Base-by-base conservation (phyloP, 2,329 filamentous ascomycete species). In the Aspergillus spinulosporus region DNA sequence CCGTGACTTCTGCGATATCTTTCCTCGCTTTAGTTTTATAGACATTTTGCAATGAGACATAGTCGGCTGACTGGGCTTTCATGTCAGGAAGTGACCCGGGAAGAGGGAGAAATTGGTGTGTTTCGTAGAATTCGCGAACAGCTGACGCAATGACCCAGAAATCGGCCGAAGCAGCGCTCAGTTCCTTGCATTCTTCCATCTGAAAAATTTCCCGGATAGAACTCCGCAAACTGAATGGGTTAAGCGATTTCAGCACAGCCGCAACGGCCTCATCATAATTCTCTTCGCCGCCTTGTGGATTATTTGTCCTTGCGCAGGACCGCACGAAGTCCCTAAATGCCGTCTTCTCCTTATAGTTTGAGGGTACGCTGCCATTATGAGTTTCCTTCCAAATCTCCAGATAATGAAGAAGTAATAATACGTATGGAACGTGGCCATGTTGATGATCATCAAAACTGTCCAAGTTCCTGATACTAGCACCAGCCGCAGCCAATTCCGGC, bases 211-310 rank as follows among this genome's bases (percentile, higher is more conserved):
- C 86, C 60, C 83, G 85, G 40, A 96, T 82, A 2, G 86, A 83
- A 44, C 84, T 84, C 40, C 88, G 86, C 15, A 95, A 73, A 28
- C 82, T 83, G 45, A 88, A 85, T 14, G 80, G 77, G 43, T 88
- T 86, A 32, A 99, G 79, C n/a, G 88, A 89, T 73, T 96, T 96
- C 66, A 97, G 80, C 1, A 97, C 92, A 4, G 92, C 91, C 11
- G 85, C 86, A 45, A 87, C 86, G 3, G 94, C 95, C 74, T 99
- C 94, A 59, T 97, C 91, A 68, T 92, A 99, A 72, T 99, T 99
- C 76, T 99, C 94, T 70, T 99, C 94, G 55, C 89, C 90, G 46
- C 92, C 92, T 71, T 96, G 92, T 0, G 90, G 73, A 56, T 86
- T 95, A 64, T 88, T 78, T 49, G 79, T 89, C 64, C 92, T 84